Evolutionary conservation across 805 yeast species (phyloP), one percentile per base, ranked within the genome.

Genomic region (Kodamaea neixiangensis): DNA sequence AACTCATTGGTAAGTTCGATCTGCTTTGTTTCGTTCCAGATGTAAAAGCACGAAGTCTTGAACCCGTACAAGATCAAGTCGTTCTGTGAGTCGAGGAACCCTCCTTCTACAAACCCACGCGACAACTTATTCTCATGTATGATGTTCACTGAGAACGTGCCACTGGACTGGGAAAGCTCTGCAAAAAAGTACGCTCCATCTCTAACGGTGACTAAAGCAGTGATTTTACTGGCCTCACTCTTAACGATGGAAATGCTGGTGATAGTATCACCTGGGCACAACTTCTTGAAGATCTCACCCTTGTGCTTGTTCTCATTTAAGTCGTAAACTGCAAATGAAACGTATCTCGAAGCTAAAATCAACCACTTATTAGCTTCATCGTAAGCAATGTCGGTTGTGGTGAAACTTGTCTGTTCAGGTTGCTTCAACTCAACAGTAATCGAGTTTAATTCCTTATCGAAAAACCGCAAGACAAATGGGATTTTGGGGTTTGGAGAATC

Each of bases 21-120:
- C 57, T 88, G 91, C 40, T 77, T 73, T 1, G 91, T 81, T 60
- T 89, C 96, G 64, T 92, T 89, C 85, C 90, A 90, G 18, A 89
- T 66, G 59, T 86, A 87, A 61, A 93, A 91, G 46, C 78, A 71
- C 46, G 86, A 85, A 1, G 94, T 89, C 58, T 84, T 82, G 75
- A 94, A 93, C 1, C 98, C 98, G 65, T 82, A 89, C 2, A 88
- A 66, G 2, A 87, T 66, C 35, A 86, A 67, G 39, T 83, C 83
- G 19, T 11, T n/a, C 9, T 65, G 53, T 9, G 68, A 58, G 20
- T 69, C 65, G 20, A 77, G 63, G 50, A 72, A 75, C 0, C 86
- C 81, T 0, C 97, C 96, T 66, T 93, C 97, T 10, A 93, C 68
- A 53, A 86, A 87, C 0, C 97, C 97, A 54, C 82, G 81, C 34